A percentile compares a stretch with the other conserved stretches of the same genome.
Evolutionary conservation across 257 asterid species (phyloP).

Genomic region (Salvia rosmarinus): DNA sequence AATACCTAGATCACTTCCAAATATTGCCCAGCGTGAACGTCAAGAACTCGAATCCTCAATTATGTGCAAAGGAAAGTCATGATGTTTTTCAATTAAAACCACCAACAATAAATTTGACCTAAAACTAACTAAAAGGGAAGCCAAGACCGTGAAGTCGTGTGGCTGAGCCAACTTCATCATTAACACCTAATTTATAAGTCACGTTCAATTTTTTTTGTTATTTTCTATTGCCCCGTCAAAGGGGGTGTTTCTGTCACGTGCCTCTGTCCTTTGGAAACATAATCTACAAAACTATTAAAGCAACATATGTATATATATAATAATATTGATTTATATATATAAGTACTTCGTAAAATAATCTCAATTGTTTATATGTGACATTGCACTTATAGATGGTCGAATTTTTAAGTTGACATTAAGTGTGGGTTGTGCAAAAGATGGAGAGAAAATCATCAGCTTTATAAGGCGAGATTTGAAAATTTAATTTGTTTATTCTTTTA

Average conservation of each 20-base stretch:
- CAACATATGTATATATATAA: too few species aligned
- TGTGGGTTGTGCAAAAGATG: too few species aligned
- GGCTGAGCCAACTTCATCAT: neutral
- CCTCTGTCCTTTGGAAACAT: neutral
- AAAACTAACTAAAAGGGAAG: neutral
- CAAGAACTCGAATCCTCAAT: slow-evolving; percentile 29
- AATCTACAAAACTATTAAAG: too few species aligned
- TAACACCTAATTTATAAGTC: slow-evolving; percentile 22
- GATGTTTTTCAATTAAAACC: neutral
- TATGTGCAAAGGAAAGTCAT: slow-evolving; percentile 27
- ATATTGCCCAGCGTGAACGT: slow-evolving; percentile 29
- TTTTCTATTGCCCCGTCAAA: slow-evolving; percentile 21
- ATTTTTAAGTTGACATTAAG: too few species aligned
- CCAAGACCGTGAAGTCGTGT: slow-evolving; percentile 30
- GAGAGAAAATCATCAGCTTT: too few species aligned
- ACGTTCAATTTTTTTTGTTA: slow-evolving; percentile 19
- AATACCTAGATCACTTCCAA: neutral
- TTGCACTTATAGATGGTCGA: too few species aligned
- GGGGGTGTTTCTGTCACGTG: slow-evolving; percentile 27
- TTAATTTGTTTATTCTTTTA: too few species aligned
- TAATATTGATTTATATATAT: too few species aligned
- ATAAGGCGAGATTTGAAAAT: too few species aligned
- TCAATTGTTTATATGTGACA: too few species aligned
- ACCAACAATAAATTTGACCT: too few species aligned
- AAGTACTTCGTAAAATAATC: too few species aligned